These are phyloP conservation scores for Endocalyx cinctus DNA, from an alignment of 2,329 filamentous ascomycete genomes.

Conservation along the genomic window DNA sequence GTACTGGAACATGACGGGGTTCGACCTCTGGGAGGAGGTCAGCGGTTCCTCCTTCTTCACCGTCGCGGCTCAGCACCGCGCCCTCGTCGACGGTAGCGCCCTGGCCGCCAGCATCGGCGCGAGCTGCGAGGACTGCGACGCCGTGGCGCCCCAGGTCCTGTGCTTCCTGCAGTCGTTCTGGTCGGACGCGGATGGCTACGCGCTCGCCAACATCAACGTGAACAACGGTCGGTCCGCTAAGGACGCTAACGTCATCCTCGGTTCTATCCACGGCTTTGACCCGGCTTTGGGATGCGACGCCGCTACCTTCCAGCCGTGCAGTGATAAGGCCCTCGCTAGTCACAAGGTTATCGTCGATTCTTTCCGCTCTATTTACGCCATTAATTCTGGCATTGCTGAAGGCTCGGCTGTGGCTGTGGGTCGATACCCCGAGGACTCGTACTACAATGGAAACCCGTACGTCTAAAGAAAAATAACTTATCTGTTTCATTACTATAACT, in stretches of 20 bases:
- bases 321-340: slow-evolving; percentile 63
- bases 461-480: too few relatives aligned
- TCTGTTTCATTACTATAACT: too few relatives aligned
- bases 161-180: slow-evolving; percentile 75
- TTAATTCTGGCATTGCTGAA: slow-evolving; percentile 62
- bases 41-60: slow-evolving; percentile 77
- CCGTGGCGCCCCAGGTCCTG: slow-evolving; percentile 64
- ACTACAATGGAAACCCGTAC: slow-evolving; percentile 71
- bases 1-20: slow-evolving; percentile 64
- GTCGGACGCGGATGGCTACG: slow-evolving; percentile 54
- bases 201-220: slow-evolving; percentile 64
- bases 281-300: slow-evolving; percentile 61
- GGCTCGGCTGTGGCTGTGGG: slow-evolving; percentile 60
- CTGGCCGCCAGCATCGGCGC: slow-evolving; percentile 62
- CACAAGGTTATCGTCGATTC: slow-evolving; percentile 73
- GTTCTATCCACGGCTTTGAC: slow-evolving; percentile 66
- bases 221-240: slow-evolving; percentile 61
- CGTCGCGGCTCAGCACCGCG: slow-evolving; percentile 62
- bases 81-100: slow-evolving; percentile 61
- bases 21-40: slow-evolving; percentile 83
- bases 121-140: slow-evolving; percentile 55
- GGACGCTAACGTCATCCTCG: slow-evolving; percentile 67
- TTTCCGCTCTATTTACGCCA: slow-evolving; percentile 64
- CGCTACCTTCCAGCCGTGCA: slow-evolving; percentile 75
- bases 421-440: slow-evolving; percentile 67